phyloP scores from a whole-genome alignment of 345 rosid species.

The Schrenkiella parvula region DNA sequence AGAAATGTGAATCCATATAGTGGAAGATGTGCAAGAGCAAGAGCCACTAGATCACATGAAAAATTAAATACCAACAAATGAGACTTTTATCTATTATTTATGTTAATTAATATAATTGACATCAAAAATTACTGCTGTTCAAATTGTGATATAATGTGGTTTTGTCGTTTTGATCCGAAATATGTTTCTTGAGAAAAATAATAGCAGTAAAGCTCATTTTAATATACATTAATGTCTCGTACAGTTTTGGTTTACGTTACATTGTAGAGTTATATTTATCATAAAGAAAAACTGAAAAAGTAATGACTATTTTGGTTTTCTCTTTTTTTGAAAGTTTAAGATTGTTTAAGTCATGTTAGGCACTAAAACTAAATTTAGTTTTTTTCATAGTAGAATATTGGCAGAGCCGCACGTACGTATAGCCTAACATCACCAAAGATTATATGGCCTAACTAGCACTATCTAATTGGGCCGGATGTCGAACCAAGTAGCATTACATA shows the following conservation, averaged over 20 bases:
- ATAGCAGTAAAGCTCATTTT: no score
- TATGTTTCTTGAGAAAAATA: no score
- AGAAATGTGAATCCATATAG: not conserved
- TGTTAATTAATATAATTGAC: not conserved
- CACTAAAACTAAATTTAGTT: no score
- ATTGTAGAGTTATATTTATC: no score
- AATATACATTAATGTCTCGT: no score
- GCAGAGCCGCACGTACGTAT: not conserved
- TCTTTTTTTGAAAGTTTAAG: no score
- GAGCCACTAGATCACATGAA: not conserved
- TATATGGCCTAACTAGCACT: not conserved
- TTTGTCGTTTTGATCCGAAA: not conserved
- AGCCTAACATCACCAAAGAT: not conserved
- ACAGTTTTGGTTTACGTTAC: no score
- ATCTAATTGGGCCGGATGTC: not conserved
- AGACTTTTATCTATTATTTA: not conserved
- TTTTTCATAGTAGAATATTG: no score
- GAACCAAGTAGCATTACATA: not conserved
- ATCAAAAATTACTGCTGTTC: not conserved
- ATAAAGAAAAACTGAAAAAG: no score
- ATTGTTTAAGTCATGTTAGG: no score
- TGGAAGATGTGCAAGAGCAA: not conserved
- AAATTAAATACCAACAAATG: not conserved
- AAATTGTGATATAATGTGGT: not conserved
- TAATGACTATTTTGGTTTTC: no score